Conservation (phyloP, 2,329 filamentous ascomycete genomes). For the Celoporthe dispersa region DNA sequence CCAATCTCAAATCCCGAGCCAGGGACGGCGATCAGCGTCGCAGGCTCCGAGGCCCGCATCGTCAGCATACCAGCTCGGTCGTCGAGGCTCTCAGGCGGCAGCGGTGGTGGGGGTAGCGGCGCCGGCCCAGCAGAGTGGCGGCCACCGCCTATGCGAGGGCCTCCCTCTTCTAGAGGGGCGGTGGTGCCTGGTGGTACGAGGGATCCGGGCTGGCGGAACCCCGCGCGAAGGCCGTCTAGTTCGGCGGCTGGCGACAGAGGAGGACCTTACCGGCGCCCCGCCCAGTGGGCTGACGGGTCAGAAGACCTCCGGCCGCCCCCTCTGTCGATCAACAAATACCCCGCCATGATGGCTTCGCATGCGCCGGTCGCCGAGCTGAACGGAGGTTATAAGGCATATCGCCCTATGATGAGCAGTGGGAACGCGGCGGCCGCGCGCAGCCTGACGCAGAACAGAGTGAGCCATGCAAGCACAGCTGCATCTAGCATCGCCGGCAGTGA, state of each 20-base stretch:
- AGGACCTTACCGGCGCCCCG: not conserved
- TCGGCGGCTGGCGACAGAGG: not conserved
- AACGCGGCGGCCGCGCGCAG: not conserved
- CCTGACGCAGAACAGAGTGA: constrained; percentile 7
- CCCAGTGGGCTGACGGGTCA: not conserved
- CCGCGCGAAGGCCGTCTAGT: not conserved
- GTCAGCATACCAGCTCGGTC: constrained; percentile 16
- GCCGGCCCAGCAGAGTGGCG: not conserved
- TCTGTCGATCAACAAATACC: constrained; percentile 9
- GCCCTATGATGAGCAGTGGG: not conserved
- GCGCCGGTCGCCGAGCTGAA: constrained; percentile 11
- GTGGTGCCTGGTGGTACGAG: not conserved
- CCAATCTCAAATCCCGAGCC: not conserved
- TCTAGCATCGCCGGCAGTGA: constrained; percentile 17
- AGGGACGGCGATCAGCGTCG: constrained; percentile 6
- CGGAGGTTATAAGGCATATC: constrained; percentile 15
- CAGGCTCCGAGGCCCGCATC: constrained; percentile 13
- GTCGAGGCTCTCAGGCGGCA: not conserved
- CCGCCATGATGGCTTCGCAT: constrained; percentile 5
- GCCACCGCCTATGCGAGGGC: not conserved
- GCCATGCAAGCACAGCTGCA: not conserved
- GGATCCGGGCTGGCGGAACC: not conserved
- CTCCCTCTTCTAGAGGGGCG: not conserved
- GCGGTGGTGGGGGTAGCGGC: not conserved
- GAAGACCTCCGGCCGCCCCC: constrained; percentile 11